These are phyloP conservation scores for Russula brevipes DNA, from an alignment of 768 basidiomycete genomes.

Conservation along the genomic window DNA sequence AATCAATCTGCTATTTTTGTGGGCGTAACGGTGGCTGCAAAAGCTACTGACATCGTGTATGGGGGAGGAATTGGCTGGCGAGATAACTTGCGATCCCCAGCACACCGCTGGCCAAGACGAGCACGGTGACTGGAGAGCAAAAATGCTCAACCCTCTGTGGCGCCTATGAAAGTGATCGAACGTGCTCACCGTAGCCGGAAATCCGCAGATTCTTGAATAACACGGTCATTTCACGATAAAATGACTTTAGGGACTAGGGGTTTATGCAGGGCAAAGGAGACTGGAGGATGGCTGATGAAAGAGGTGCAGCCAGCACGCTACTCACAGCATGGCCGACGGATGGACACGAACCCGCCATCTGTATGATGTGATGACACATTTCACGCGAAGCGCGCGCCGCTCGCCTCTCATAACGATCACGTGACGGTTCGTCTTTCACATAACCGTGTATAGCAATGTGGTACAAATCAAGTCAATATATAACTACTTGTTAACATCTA, in stretches of 20 bases:
- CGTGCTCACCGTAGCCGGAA: conserved; percentile 30
- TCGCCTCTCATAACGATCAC: conserved; percentile 11
- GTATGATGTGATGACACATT: too few relatives aligned
- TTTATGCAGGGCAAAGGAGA: conserved; percentile 1
- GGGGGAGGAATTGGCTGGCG: conserved; percentile 60
- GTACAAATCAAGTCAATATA: not conserved
- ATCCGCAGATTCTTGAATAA: conserved; percentile 34
- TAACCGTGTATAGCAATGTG: not conserved
- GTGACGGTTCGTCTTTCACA: not conserved
- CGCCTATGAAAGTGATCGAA: not conserved
- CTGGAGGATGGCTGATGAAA: conserved; percentile 1
- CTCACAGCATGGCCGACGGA: conserved; percentile 11
- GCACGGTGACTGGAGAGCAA: conserved; percentile 33
- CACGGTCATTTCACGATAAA: conserved; percentile 30
- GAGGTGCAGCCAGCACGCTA: conserved; percentile 21
- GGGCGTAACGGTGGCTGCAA: conserved; percentile 4
- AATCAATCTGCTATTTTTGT: not conserved
- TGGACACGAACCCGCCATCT: conserved; percentile 12
- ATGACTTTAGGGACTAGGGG: not conserved
- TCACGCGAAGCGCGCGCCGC: not conserved
- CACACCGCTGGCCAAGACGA: conserved; percentile 45
- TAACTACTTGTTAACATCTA: not conserved
- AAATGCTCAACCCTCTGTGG: not conserved
- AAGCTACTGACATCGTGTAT: conserved; percentile 49
- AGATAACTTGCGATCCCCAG: conserved; percentile 68